Percentiles rank a stretch among this genome's conserved stretches.
These are phyloP conservation scores for Diaporthe sp. DNA, from an alignment of 2,329 filamentous ascomycete genomes.

Conservation along the genomic window DNA sequence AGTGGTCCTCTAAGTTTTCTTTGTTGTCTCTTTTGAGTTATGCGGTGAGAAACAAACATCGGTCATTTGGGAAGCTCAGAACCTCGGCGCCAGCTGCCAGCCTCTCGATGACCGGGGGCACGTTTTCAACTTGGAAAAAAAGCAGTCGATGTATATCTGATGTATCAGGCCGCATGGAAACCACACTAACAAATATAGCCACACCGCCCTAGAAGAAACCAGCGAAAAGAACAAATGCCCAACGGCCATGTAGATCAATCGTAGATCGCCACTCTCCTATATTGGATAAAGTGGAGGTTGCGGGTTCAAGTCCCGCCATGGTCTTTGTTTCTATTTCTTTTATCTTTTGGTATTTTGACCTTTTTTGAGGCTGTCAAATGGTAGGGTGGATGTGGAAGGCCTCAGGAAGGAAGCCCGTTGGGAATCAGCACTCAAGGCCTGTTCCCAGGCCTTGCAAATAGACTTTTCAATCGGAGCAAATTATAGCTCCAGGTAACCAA, in stretches of 20 bases:
- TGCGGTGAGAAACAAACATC: neutral
- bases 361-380: neutral
- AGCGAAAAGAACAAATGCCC: neutral
- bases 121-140: neutral
- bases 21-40: neutral
- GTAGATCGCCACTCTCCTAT: slow-evolving; percentile 39
- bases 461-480: neutral
- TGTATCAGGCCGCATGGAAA: no score
- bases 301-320: slow-evolving; percentile 40
- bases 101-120: neutral
- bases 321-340: slow-evolving; percentile 22
- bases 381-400: neutral
- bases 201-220: neutral
- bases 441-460: neutral
- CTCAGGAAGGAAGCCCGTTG: neutral
- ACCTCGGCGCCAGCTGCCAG: neutral
- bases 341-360: neutral
- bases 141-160: neutral
- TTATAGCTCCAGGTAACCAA: no score
- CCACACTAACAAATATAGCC: neutral
- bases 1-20: neutral
- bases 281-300: slow-evolving; percentile 36
- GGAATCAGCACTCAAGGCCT: neutral
- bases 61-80: neutral
- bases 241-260: slow-evolving; percentile 38